Conservation (phyloP, 768 basidiomycete genomes). For the Pulveroboletus sp. region DNA sequence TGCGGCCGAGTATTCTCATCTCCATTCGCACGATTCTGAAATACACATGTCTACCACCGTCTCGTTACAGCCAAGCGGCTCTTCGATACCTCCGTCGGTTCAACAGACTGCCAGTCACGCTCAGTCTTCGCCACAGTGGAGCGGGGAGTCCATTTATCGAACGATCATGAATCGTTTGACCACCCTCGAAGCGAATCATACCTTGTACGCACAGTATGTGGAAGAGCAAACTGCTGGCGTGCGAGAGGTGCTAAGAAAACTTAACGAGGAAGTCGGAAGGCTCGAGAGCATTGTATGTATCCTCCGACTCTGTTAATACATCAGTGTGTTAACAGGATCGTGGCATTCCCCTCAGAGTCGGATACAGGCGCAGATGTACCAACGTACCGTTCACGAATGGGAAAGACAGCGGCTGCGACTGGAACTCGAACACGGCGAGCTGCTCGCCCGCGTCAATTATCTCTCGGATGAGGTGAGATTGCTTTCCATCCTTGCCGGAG, state of each 20-base stretch:
- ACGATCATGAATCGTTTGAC: constrained; percentile 92
- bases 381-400: constrained; percentile 61
- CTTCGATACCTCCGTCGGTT: background rate
- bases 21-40: constrained; percentile 6
- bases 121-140: constrained; percentile 12
- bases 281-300: constrained; percentile 69
- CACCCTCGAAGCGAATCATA: constrained; percentile 82
- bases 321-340: background rate
- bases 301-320: background rate
- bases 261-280: constrained; percentile 76
- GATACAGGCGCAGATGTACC: constrained; percentile 62
- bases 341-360: constrained; percentile 43
- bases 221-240: constrained; percentile 83
- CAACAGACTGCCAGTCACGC: constrained; percentile 6
- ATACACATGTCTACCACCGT: background rate
- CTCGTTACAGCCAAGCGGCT: constrained; percentile 8
- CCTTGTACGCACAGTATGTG: constrained; percentile 77
- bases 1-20: constrained; percentile 1
- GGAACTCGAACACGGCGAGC: constrained; percentile 64
- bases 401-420: constrained; percentile 61
- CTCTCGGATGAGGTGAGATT: constrained; percentile 72
- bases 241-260: constrained; percentile 63
- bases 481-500: background rate
- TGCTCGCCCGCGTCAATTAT: constrained; percentile 65
- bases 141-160: constrained; percentile 90